phyloP scores from a whole-genome alignment of 768 basidiomycete genomes.

The Kwoniella botswanensis region DNA sequence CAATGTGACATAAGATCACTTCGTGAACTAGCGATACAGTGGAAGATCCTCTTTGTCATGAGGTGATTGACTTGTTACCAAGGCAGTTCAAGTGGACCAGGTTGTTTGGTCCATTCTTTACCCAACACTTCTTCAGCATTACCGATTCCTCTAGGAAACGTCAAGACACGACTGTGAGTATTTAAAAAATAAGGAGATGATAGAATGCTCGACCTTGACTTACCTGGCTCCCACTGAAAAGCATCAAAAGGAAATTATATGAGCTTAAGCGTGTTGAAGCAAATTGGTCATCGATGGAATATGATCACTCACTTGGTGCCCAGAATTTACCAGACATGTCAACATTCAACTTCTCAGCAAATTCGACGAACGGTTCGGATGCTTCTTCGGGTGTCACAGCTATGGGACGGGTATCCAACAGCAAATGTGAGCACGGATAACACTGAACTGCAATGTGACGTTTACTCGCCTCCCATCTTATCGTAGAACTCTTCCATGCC shows the following conservation, averaged over 20 bases:
- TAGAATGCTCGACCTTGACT: neutral
- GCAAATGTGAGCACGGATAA: too few species aligned
- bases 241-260: neutral
- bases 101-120: constrained; percentile 58
- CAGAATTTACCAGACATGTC: constrained; percentile 61
- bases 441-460: neutral
- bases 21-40: too few species aligned
- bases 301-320: constrained; percentile 59
- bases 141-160: constrained; percentile 60
- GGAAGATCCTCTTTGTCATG: too few species aligned
- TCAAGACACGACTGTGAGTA: neutral
- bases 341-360: constrained; percentile 58
- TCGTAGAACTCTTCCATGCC: constrained; percentile 63
- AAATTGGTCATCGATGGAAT: too few species aligned
- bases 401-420: constrained; percentile 25
- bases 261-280: neutral
- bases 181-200: neutral
- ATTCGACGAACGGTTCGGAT: constrained; percentile 59
- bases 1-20: too few species aligned
- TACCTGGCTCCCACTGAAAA: constrained; percentile 8
- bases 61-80: constrained; percentile 44
- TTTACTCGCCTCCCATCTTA: constrained; percentile 60
- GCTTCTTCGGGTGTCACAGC: constrained; percentile 63
- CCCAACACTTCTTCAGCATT: constrained; percentile 61
- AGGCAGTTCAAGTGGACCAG: constrained; percentile 59